Conservation (phyloP, 805 yeast genomes). For the Cephaloascus albidus region DNA sequence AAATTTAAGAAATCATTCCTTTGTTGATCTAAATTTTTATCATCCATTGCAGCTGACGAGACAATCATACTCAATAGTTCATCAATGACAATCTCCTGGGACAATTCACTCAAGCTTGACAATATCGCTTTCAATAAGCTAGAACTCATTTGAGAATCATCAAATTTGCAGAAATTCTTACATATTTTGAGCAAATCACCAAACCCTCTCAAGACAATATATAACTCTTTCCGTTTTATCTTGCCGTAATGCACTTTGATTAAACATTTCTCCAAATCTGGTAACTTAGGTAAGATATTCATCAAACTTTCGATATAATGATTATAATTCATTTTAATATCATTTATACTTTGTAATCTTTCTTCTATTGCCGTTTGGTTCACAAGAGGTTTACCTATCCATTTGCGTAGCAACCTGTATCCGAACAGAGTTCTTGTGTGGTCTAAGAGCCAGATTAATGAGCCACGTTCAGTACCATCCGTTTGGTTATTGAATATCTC, state of each 20-base stretch:
- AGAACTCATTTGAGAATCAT: slow-evolving; percentile 13
- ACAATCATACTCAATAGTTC: slow-evolving; percentile 41
- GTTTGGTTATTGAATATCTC: slow-evolving; percentile 70
- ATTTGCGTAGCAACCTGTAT: slow-evolving; percentile 47
- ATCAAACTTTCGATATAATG: slow-evolving; percentile 25
- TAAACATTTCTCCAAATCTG: slow-evolving; percentile 53
- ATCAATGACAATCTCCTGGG: slow-evolving; percentile 19
- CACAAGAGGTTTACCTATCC: slow-evolving; percentile 71
- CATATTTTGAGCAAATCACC: slow-evolving; percentile 23
- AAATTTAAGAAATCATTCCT: slow-evolving; percentile 33
- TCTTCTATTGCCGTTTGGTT: slow-evolving; percentile 42
- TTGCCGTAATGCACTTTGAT: slow-evolving; percentile 52
- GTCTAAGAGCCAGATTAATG: slow-evolving; percentile 72
- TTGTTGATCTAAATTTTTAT: slow-evolving; percentile 34
- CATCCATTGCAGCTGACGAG: slow-evolving; percentile 40
- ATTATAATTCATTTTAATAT: slow-evolving; percentile 29
- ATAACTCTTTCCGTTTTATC: slow-evolving; percentile 52
- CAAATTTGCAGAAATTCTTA: slow-evolving; percentile 1
- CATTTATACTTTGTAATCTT: slow-evolving; percentile 55
- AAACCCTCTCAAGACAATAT: slow-evolving; percentile 38
- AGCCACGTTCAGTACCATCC: slow-evolving; percentile 47
- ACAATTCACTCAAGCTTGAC: slow-evolving; percentile 20
- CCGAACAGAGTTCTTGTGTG: slow-evolving; percentile 80
- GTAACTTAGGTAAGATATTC: slow-evolving; percentile 21
- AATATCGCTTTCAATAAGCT: slow-evolving; percentile 27